Evolutionary conservation across 129 eudicot species (phyloP).

Genomic region (Lactuca saligna): DNA sequence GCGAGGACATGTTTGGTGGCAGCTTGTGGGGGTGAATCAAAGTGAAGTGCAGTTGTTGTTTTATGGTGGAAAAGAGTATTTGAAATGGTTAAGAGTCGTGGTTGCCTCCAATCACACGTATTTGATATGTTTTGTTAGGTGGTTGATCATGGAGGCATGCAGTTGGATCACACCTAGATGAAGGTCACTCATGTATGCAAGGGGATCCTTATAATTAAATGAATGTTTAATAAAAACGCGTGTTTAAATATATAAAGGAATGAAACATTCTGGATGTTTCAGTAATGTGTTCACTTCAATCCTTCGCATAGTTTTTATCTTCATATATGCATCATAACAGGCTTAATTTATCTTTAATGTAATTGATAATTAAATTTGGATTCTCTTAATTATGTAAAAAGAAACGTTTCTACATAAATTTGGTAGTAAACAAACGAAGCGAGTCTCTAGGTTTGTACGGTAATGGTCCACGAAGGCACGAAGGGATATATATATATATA

Average conservation of each 20-base stretch:
- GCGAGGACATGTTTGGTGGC: constrained; percentile 57
- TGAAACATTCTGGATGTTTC: neutral
- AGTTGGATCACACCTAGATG: constrained; percentile 26
- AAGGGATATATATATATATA: too few species aligned
- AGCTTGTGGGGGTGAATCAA: constrained; percentile 37
- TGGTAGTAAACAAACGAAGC: neutral
- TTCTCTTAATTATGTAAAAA: neutral
- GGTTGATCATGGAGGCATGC: constrained; percentile 30
- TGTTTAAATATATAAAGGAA: neutral
- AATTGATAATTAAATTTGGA: neutral
- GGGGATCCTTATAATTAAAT: neutral
- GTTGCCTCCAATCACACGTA: constrained; percentile 66
- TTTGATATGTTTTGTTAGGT: constrained; percentile 49
- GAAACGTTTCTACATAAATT: neutral
- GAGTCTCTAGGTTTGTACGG: neutral
- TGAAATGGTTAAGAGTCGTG: constrained; percentile 52
- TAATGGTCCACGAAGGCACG: too few species aligned
- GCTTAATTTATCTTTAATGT: neutral
- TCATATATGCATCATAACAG: neutral
- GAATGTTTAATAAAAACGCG: neutral
- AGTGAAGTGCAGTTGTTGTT: constrained; percentile 44
- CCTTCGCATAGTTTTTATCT: neutral
- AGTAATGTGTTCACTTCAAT: too few species aligned
- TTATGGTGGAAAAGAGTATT: constrained; percentile 55
- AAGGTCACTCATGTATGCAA: neutral